A percentile compares a stretch with the other conserved stretches of the same genome.
These are phyloP conservation scores for Patellifolia procumbens DNA, from an alignment of 179 eudicot genomes.

Conservation along the genomic window DNA sequence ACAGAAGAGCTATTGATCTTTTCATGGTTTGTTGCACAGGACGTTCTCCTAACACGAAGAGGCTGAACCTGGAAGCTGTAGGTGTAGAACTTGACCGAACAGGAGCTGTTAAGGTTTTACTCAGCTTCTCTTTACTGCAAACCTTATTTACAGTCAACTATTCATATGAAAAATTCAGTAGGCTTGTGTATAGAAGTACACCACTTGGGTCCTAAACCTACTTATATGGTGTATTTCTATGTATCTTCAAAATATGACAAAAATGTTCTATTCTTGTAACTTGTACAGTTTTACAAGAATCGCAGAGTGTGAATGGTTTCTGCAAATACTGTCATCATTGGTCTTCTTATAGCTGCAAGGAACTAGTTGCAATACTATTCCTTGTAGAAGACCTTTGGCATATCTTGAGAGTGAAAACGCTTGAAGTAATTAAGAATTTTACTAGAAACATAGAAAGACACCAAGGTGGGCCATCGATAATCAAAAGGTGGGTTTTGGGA, in stretches of 20 bases:
- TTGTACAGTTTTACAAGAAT: neutral
- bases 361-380: neutral
- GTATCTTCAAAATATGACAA: neutral
- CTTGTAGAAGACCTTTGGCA: neutral
- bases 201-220: too few species aligned
- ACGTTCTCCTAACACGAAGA: constrained; percentile 78
- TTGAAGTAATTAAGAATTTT: neutral
- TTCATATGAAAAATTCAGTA: neutral
- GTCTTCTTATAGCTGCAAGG: neutral
- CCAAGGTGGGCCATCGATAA: neutral
- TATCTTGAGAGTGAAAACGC: neutral
- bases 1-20: neutral
- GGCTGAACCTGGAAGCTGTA: constrained; percentile 78
- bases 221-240: too few species aligned
- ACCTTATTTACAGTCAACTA: neutral
- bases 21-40: constrained; percentile 39
- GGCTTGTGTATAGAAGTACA: neutral
- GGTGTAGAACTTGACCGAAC: constrained; percentile 73
- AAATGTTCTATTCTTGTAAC: neutral
- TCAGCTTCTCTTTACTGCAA: constrained; percentile 9
- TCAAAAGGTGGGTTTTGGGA: neutral
- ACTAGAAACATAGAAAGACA: neutral
- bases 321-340: neutral
- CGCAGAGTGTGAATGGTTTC: neutral
- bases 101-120: constrained; percentile 79